Base-by-base conservation (phyloP, 164 flowering plant genomes). In the Annona cherimola region DNA sequence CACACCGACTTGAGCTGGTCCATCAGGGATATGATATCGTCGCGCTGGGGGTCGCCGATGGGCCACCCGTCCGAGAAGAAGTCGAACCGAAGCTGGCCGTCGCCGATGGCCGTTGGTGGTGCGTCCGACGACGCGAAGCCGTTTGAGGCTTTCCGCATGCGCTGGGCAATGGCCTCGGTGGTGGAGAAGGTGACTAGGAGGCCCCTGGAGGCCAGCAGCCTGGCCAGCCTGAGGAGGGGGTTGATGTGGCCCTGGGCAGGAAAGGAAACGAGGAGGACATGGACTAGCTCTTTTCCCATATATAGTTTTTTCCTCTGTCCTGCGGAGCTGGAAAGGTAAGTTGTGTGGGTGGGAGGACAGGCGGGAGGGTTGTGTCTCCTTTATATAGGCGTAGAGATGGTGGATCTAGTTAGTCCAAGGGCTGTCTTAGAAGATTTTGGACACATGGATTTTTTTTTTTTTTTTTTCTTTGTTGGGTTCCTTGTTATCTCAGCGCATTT, bases 51-150 rank as follows among this genome's bases (percentile, higher is more conserved):
- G 2, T 82, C 83, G 62, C 80, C 79, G 2, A 78, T 75, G 57
- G 63, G 79, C 81, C 77, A 78, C 0, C 87, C 92, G 45, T 93
- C 98, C 1, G 83, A 80, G 73, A 88, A 83, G 80, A 88, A 89
- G 57, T 88, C 90, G 79, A 93, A 89, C 20, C 88, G 70, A 71
- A 91, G 76, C 44, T 76, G 73, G 5, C 92, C 96, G 0, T 73
- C 73, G 5, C 94, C 94, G 4, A 83, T 74, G 1, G 89, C 83
- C 0, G 76, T 81, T 3, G 81, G 45, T 0, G 41, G 45, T 74
- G 42, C 76, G 44, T 77, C 66, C 45, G 67, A 79, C 43, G 73
- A 44, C 66, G 67, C 65, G 57, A 50, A 9, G 41, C 68, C 67
- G 64, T 77, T 79, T 74, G 65, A 78, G 70, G 88, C 74, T 3